phyloP scores from a whole-genome alignment of 2,329 filamentous ascomycete genomes.

The Raffaelea albimanens region DNA sequence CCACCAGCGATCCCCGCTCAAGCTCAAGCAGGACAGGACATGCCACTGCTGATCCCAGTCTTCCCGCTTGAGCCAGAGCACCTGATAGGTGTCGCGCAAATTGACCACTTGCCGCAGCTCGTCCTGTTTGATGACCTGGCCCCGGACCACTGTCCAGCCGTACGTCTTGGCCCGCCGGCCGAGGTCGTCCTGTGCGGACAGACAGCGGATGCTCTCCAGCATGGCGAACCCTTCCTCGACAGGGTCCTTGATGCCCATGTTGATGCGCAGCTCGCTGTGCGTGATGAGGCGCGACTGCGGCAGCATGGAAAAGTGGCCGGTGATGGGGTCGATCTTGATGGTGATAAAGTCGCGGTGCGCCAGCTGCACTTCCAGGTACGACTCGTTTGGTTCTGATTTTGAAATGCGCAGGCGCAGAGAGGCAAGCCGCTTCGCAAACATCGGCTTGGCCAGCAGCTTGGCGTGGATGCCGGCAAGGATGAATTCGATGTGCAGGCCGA shows the following conservation, averaged over 20 bases:
- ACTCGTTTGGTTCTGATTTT: conserved; percentile 53
- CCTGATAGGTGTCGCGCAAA: conserved; percentile 52
- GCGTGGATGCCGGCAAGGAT: conserved; percentile 59
- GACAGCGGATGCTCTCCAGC: conserved; percentile 53
- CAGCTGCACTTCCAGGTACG: conserved; percentile 59
- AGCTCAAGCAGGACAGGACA: conserved; percentile 59
- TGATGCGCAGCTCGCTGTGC: conserved; percentile 56
- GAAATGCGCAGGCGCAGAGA: conserved; percentile 49
- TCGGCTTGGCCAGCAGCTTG: conserved; percentile 47
- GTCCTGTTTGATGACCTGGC: conserved; percentile 37
- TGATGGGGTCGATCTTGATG: conserved; percentile 65
- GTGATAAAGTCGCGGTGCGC: conserved; percentile 51
- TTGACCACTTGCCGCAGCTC: conserved; percentile 51
- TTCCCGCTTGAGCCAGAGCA: conserved; percentile 58
- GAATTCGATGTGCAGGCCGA: conserved; percentile 64
- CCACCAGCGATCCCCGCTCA: conserved; percentile 73
- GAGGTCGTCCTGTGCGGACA: conserved; percentile 52
- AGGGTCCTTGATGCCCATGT: conserved; percentile 40
- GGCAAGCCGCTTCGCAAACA: conserved; percentile 53
- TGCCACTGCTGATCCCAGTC: conserved; percentile 69
- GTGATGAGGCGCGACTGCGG: conserved; percentile 50
- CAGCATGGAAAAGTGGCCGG: conserved; percentile 64
- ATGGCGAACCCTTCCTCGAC: conserved; percentile 45
- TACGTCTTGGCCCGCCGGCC: conserved; percentile 48
- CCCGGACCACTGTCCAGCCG: conserved; percentile 51